Evolutionary conservation across 2,329 filamentous ascomycete species (phyloP).

Genomic region (Paecilomyces dactylethromorphus): DNA sequence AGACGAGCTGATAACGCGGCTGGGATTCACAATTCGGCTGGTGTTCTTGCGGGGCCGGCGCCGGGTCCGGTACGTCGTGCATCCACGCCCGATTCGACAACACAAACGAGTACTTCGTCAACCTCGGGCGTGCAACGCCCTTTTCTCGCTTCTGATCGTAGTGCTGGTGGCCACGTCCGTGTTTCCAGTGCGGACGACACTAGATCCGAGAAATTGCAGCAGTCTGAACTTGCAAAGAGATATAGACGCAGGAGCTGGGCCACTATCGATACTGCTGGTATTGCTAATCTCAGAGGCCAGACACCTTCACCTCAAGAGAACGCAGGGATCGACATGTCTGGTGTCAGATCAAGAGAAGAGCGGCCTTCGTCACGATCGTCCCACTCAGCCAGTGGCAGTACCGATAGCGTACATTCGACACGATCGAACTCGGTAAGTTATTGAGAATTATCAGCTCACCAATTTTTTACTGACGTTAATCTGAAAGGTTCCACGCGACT

Average conservation of each 20-base stretch:
- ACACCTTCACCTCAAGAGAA: constrained; percentile 23
- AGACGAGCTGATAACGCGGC: constrained; percentile 47
- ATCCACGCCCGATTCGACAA: constrained; percentile 31
- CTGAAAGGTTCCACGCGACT: not conserved
- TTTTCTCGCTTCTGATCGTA: constrained; percentile 25
- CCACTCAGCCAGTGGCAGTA: constrained; percentile 46
- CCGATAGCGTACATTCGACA: constrained; percentile 53
- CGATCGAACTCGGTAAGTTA: constrained; percentile 36
- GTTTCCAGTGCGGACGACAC: constrained; percentile 65
- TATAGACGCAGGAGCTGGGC: constrained; percentile 80
- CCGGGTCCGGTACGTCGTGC: constrained; percentile 5
- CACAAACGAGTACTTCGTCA: constrained; percentile 28
- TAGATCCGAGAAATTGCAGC: constrained; percentile 42
- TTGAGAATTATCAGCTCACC: not conserved
- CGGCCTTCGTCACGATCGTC: constrained; percentile 26
- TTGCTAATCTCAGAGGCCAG: constrained; percentile 28
- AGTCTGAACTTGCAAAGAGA: constrained; percentile 63
- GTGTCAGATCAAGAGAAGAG: constrained; percentile 25
- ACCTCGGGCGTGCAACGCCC: constrained; percentile 20
- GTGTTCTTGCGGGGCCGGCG: constrained; percentile 1
- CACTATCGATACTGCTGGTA: constrained; percentile 46
- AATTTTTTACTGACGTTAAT: not conserved
- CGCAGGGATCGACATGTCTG: constrained; percentile 24
- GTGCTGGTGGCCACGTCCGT: constrained; percentile 47
- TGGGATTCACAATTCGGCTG: constrained; percentile 37